Conservation (phyloP, 2,329 filamentous ascomycete genomes). For the Neopestalotiopsis rosae region DNA sequence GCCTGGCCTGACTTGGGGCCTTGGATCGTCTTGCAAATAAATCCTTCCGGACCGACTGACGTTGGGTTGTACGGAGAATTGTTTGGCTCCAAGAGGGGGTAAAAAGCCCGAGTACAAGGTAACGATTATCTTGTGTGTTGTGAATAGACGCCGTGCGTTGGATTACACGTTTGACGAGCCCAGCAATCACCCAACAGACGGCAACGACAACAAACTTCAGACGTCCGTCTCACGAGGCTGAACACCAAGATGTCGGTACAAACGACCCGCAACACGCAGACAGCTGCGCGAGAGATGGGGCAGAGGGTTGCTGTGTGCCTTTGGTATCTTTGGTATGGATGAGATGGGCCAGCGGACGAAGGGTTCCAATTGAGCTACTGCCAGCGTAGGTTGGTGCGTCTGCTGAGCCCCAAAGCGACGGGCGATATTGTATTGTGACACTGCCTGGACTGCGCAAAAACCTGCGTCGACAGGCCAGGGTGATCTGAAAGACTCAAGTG, state of each 20-base stretch:
- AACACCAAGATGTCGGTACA: background rate
- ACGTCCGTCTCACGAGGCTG: background rate
- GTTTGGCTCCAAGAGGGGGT: background rate
- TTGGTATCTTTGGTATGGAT: no score
- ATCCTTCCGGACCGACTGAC: background rate
- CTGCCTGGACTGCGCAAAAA: background rate
- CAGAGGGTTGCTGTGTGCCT: no score
- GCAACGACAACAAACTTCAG: background rate
- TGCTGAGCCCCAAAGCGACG: background rate
- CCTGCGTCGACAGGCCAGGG: background rate
- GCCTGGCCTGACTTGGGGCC: background rate
- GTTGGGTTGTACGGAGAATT: background rate
- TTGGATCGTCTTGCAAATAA: background rate
- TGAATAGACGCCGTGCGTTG: background rate
- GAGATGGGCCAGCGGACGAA: background rate
- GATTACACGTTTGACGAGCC: background rate
- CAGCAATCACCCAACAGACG: background rate
- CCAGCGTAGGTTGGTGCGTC: background rate
- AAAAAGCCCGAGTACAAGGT: background rate
- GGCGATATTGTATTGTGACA: background rate
- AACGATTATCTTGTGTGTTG: background rate
- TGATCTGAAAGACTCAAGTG: background rate
- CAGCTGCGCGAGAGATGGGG: no score
- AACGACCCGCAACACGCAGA: background rate
- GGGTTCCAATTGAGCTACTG: background rate